Base-by-base conservation (phyloP, 345 rosid genomes). In the Ceriops decandra region DNA sequence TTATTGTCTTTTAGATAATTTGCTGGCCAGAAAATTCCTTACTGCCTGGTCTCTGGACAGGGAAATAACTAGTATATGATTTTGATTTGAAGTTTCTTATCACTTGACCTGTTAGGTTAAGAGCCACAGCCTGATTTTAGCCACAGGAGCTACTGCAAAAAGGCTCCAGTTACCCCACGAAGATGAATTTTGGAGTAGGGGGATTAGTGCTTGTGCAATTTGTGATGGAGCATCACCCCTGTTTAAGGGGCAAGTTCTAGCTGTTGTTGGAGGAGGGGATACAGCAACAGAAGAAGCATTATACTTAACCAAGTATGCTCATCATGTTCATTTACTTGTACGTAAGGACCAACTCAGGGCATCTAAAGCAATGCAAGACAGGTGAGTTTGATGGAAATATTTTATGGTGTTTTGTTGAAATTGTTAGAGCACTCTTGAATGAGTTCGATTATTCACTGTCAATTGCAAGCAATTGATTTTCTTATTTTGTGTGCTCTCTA, bases 221-320 rank as follows among this genome's bases (percentile, higher is more conserved):
- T 93, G 97, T 77, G 98, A 93, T 84, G 98, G 98, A 66, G 97
- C 97, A 71, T 93, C 98, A 1, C 97, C 98, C 36, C 76, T 93
- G 64, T 93, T 93, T 70, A 93, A 93, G 82, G 88, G 98, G 11
- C 96, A 93, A 77, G 93, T 89, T 67, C 97, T 93, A 17, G 97
- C 93, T 6, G 98, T 93, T 64, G 95, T 91, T 74, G 98, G 98
- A 77, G 98, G 98, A 28, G 98, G 98, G 71, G 98, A 93, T 89
- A 93, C 98, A 7, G 96, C 98, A 20, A 91, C 97, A 9, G 98
- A 93, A 75, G 98, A 93, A 83, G 97, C 98, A 62, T 26, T 93
- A 33, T 93, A 93, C 83, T 86, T 93, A 28, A 93, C 98, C 0
- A 93, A 93, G 79, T 93, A 88, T 75, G 98, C 97, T 33, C 88